Conservation (phyloP, 495 filamentous ascomycete genomes). For the Lasiosphaeria miniovina region DNA sequence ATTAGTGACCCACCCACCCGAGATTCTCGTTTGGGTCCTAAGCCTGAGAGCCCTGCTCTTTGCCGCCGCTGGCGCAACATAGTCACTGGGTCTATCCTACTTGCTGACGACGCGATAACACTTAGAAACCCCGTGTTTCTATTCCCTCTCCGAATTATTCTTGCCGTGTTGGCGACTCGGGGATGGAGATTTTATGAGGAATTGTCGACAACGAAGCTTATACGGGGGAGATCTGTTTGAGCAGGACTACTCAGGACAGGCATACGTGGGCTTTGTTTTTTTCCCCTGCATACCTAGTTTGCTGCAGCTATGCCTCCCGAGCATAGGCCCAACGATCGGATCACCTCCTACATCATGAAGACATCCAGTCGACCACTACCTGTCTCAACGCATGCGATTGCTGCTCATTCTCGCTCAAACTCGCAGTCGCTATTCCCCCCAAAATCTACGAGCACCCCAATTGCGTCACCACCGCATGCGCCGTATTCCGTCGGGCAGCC, state of each 20-base stretch:
- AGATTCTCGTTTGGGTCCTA: too few relatives aligned
- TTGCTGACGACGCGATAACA: too few relatives aligned
- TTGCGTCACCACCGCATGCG: slow-evolving; percentile 40
- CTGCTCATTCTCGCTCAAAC: slow-evolving; percentile 40
- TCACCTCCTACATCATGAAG: slow-evolving; percentile 46
- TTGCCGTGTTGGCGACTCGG: too few relatives aligned
- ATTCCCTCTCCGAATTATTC: too few relatives aligned
- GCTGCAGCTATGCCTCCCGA: slow-evolving; percentile 18
- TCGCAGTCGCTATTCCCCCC: slow-evolving; percentile 37
- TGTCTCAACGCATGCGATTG: slow-evolving; percentile 29
- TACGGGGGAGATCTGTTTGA: not conserved
- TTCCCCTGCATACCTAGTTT: not conserved
- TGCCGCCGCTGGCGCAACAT: too few relatives aligned
- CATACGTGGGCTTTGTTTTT: not conserved
- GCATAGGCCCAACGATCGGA: slow-evolving; percentile 32
- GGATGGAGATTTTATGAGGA: not conserved
- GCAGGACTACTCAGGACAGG: not conserved
- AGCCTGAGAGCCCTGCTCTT: too few relatives aligned
- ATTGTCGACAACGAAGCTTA: not conserved
- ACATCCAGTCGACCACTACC: slow-evolving; percentile 42
- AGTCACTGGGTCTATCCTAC: too few relatives aligned
- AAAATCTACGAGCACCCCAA: slow-evolving; percentile 40
- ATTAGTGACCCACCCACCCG: too few relatives aligned
- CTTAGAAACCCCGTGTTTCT: too few relatives aligned
- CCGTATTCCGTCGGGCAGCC: slow-evolving; percentile 45